Percentiles rank a stretch among this genome's conserved stretches.
These are phyloP conservation scores for Musa acuminata DNA, from an alignment of 176 grass and related monocot species.

Conservation along the genomic window DNA sequence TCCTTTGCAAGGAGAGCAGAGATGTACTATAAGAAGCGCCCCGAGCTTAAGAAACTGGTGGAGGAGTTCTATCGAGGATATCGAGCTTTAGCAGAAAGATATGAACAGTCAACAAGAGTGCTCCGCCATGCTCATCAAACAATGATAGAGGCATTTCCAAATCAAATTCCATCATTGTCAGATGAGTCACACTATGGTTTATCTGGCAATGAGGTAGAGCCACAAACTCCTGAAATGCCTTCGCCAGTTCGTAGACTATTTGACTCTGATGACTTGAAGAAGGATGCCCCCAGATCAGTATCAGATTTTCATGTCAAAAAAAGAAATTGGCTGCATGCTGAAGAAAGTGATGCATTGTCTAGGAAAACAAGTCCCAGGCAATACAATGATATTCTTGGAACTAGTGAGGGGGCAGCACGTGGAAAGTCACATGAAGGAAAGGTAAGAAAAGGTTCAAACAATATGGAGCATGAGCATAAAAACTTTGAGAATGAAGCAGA, in stretches of 20 bases:
- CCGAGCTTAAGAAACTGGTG: conserved; percentile 82
- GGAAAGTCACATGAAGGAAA: conserved; percentile 31
- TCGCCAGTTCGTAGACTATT: conserved; percentile 23
- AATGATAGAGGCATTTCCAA: conserved; percentile 85
- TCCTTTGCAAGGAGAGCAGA: conserved; percentile 91
- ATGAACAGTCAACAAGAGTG: conserved; percentile 55
- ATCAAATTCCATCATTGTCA: conserved; percentile 41
- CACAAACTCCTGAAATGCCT: conserved; percentile 35
- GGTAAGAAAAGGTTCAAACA: conserved; percentile 38
- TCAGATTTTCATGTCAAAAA: conserved; percentile 28
- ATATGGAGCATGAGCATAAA: conserved; percentile 34
- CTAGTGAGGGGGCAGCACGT: neutral
- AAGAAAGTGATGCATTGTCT: conserved; percentile 38
- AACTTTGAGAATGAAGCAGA: neutral
- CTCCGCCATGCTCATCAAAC: conserved; percentile 71
- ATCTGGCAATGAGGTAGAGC: conserved; percentile 30
- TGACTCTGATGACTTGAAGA: conserved; percentile 38
- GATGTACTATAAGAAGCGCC: conserved; percentile 98
- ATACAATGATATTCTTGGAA: conserved; percentile 33
- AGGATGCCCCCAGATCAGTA: conserved; percentile 32
- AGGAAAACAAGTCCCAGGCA: conserved; percentile 38
- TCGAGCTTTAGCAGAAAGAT: conserved; percentile 68
- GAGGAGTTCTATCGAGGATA: conserved; percentile 90
- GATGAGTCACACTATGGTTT: conserved; percentile 43
- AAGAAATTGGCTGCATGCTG: conserved; percentile 52